Percentiles rank a stretch among this genome's conserved stretches.
These are phyloP conservation scores for Aristolochia contorta DNA, from an alignment of 164 flowering plant species.

Conservation along the genomic window DNA sequence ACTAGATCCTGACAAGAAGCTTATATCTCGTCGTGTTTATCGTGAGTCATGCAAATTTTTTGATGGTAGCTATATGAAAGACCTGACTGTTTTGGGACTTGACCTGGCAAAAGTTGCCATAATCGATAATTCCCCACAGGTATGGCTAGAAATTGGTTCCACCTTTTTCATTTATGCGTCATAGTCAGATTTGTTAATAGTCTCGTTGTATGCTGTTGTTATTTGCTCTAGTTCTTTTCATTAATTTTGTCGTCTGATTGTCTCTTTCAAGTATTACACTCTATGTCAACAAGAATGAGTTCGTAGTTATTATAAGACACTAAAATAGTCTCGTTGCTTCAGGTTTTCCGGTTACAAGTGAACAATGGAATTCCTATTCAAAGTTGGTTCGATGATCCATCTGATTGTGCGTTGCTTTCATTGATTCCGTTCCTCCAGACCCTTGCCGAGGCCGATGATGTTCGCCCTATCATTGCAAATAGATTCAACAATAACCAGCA, in stretches of 20 bases:
- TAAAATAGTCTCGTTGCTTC: constrained; percentile 22
- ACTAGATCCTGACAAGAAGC: constrained; percentile 68
- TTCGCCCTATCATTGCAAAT: constrained; percentile 86
- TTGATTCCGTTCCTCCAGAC: constrained; percentile 72
- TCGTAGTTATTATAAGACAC: too few species aligned
- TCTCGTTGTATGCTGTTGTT: too few species aligned
- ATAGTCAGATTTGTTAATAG: too few species aligned
- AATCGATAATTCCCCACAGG: constrained; percentile 96
- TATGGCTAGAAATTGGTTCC: constrained; percentile 13
- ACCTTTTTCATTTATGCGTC: too few species aligned
- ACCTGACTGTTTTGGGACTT: constrained; percentile 84
- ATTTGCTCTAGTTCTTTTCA: too few species aligned
- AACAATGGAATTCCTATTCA: constrained; percentile 89
- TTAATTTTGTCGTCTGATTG: too few species aligned
- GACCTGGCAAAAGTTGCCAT: constrained; percentile 95
- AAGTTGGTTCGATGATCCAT: constrained; percentile 87
- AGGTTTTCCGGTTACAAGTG: constrained; percentile 92
- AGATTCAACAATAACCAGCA: constrained; percentile 76
- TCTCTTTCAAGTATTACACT: too few species aligned
- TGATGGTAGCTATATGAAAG: constrained; percentile 82
- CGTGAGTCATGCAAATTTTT: constrained; percentile 90
- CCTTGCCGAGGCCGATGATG: constrained; percentile 74
- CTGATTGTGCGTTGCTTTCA: constrained; percentile 53
- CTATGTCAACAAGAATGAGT: too few species aligned
- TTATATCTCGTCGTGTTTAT: constrained; percentile 71